Percentiles rank a stretch among this genome's conserved stretches.
Conservation (phyloP, 2,329 filamentous ascomycete species). For the Blastomyces parvus region DNA sequence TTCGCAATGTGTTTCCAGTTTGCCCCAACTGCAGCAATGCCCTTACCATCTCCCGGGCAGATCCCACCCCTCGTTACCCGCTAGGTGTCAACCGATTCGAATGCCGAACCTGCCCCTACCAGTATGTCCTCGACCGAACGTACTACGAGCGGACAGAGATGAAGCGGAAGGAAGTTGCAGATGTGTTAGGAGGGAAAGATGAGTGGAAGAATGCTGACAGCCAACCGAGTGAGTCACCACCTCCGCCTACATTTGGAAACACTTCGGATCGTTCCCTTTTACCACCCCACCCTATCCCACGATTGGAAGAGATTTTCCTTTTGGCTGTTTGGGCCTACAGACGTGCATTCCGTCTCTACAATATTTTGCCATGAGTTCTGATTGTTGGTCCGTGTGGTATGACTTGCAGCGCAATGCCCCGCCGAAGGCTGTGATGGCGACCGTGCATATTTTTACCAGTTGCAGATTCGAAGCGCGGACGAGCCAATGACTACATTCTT, state of each 20-base stretch:
- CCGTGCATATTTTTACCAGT: constrained; percentile 87
- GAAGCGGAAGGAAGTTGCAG: constrained; percentile 78
- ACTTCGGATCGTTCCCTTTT: background rate
- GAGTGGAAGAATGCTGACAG: constrained; percentile 90
- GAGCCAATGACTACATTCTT: constrained; percentile 98
- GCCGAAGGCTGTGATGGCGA: constrained; percentile 69
- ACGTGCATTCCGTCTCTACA: background rate
- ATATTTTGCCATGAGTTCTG: background rate
- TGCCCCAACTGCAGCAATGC: constrained; percentile 43
- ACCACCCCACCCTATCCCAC: background rate
- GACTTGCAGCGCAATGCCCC: constrained; percentile 61
- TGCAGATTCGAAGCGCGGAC: constrained; percentile 95
- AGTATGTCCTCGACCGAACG: constrained; percentile 67
- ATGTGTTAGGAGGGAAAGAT: constrained; percentile 77
- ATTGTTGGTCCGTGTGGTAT: background rate
- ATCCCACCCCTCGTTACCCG: constrained; percentile 30
- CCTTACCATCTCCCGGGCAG: constrained; percentile 37
- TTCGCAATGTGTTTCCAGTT: constrained; percentile 28
- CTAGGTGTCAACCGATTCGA: constrained; percentile 67
- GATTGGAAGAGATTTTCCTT: background rate
- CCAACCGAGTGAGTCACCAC: constrained; percentile 46
- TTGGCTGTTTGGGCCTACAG: background rate
- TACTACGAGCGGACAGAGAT: constrained; percentile 74
- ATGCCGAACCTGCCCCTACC: constrained; percentile 91
- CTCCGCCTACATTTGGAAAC: background rate